A percentile compares a stretch with the other conserved stretches of the same genome.
phyloP scores from a whole-genome alignment of 1,284 basidiomycete genomes.

The Neolentinus lepideus region DNA sequence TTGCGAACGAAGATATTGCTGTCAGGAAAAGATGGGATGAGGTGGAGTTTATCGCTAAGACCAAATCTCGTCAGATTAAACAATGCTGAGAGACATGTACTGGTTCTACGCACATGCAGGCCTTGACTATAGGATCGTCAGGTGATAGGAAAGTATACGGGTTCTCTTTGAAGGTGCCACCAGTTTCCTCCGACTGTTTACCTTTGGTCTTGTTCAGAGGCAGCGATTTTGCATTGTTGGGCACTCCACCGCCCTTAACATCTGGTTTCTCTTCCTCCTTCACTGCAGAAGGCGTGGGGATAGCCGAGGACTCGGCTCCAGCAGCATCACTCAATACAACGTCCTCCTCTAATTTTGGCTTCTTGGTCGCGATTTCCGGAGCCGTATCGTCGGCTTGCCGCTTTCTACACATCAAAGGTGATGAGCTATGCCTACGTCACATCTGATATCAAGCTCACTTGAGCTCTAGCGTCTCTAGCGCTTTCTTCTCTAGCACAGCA shows the following conservation, averaged over 20 bases:
- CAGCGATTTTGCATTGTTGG: constrained; percentile 8
- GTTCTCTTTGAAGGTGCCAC: constrained; percentile 78
- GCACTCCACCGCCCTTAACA: constrained; percentile 8
- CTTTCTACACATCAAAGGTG: background rate
- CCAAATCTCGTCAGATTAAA: constrained; percentile 2
- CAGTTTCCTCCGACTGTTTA: constrained; percentile 22
- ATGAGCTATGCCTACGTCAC: background rate
- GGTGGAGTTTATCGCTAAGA: constrained; percentile 66
- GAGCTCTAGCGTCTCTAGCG: constrained; percentile 10
- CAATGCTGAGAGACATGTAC: background rate
- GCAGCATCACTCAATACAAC: constrained; percentile 6
- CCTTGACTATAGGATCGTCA: constrained; percentile 62
- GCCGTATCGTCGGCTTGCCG: background rate
- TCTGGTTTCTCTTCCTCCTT: constrained; percentile 6
- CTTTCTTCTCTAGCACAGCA: constrained; percentile 67
- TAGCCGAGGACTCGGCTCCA: background rate
- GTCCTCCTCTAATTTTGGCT: constrained; percentile 8
- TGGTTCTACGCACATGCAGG: constrained; percentile 67
- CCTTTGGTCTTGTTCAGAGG: constrained; percentile 10
- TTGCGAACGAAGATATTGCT: constrained; percentile 85
- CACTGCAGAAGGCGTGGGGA: constrained; percentile 12
- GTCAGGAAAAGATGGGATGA: constrained; percentile 71
- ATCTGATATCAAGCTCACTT: constrained; percentile 15
- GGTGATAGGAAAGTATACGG: constrained; percentile 79
- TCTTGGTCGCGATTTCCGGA: background rate